Evolutionary conservation across 805 yeast species (phyloP), one percentile per base, ranked within the genome.

Genomic region (Metschnikowia matae): DNA sequence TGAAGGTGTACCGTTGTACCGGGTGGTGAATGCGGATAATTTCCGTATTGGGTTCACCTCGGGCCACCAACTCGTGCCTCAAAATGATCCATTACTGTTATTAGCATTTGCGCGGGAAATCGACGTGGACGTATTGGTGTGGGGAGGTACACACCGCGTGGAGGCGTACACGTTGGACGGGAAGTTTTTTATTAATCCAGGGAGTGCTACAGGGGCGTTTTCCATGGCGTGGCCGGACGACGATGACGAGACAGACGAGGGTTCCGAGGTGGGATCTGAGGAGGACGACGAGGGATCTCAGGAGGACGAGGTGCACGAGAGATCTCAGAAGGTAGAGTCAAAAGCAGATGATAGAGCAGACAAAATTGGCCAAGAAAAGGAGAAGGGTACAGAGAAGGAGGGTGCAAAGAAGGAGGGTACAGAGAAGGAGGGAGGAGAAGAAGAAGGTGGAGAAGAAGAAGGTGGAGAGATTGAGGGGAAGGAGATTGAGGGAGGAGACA

Each of bases 151-250:
- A 1, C 96, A 89, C 64, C 81, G 83, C 56, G 95, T 89, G 4
- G 98, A 92, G 63, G 97, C 97, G 0, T 92, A 90, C 62, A 87
- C 94, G 8, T 71, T 91, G 51, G 98, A 90, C 56, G 96, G 95
- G 20, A 89, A 88, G 67, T 89, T 91, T 65, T 94, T 94, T 62
- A 79, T 94, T n/a, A 92, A 89, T 65, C 98, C 99, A 0, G 99
- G 99, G 0, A 86, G 96, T 63, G 96, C 96, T 39, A 91, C 97
- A 0, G 99, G 99, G 23, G 97, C 97, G 0, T 82, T 79, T 56
- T 78, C 79, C 40, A 78, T 87, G 32, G 69, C 66, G 45, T 85
- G 83, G 60, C 81, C 83, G 69, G 83, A 83, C 51, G 75, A 73
- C 6, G 62, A 56, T 20, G 46, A 44, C 8, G 69, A 64, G 18